phyloP scores from a whole-genome alignment of 2,329 filamentous ascomycete genomes.

The Diaporthe sp. region DNA sequence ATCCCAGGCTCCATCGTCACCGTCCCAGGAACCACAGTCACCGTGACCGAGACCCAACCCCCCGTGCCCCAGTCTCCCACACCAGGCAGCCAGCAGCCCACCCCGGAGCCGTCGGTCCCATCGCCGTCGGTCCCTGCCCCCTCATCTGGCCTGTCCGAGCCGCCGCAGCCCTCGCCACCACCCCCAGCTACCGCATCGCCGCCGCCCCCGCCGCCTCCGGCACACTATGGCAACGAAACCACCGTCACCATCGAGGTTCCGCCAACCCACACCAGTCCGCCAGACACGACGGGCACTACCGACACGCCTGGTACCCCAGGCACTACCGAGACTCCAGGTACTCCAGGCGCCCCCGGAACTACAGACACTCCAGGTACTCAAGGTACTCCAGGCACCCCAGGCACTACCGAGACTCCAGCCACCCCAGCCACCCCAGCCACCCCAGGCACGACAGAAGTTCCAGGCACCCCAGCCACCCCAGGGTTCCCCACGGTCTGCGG shows the following conservation, averaged over 20 bases:
- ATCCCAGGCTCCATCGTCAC: slow-evolving; percentile 1
- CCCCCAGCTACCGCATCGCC: background rate
- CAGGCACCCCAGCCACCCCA: background rate
- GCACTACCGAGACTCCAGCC: too few species aligned
- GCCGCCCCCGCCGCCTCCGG: background rate
- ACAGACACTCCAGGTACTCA: background rate
- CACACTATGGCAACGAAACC: background rate
- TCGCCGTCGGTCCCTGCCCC: background rate
- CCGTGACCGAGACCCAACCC: slow-evolving; percentile 19
- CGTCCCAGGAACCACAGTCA: background rate
- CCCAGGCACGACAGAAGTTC: background rate
- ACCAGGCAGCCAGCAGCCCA: background rate
- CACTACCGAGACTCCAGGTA: background rate
- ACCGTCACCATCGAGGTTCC: background rate
- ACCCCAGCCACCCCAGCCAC: background rate
- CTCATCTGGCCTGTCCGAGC: background rate
- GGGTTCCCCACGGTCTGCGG: background rate
- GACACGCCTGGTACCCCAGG: background rate
- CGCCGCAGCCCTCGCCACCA: slow-evolving; percentile 4
- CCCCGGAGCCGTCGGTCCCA: slow-evolving; percentile 1
- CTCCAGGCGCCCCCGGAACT: background rate
- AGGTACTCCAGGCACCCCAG: background rate
- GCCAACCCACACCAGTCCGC: background rate
- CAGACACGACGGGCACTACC: background rate
- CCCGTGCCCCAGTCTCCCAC: background rate